A percentile compares a stretch with the other conserved stretches of the same genome.
Evolutionary conservation across 352 stramenopile genomes (phyloP).

Genomic region (Globisporangium spiculum): DNA sequence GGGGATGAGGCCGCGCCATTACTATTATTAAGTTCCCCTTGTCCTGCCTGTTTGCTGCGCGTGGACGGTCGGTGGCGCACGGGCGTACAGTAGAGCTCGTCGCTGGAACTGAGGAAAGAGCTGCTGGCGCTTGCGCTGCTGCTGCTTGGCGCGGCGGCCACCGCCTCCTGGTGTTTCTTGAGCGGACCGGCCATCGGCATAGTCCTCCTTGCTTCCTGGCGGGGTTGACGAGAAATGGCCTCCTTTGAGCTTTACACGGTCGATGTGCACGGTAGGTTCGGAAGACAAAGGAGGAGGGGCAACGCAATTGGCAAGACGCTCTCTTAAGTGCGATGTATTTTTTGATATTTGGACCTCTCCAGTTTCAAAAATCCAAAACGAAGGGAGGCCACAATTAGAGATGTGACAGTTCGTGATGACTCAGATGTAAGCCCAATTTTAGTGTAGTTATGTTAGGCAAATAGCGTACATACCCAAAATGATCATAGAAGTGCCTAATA

Average conservation of each 20-base stretch:
- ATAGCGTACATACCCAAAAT: not conserved
- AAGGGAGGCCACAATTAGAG: not conserved
- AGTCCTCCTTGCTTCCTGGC: not conserved
- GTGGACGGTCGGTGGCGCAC: conserved; percentile 14
- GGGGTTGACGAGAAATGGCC: not conserved
- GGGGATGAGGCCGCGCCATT: not conserved
- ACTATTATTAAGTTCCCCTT: conserved; percentile 17
- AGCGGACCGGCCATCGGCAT: conserved; percentile 20
- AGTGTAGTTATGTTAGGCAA: not conserved
- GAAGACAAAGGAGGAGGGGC: not conserved
- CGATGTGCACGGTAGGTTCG: not conserved
- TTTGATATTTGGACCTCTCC: not conserved
- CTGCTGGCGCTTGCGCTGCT: not conserved
- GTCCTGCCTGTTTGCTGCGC: not conserved
- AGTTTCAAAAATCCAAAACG: not conserved
- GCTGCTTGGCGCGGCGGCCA: not conserved
- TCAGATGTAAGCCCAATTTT: not conserved
- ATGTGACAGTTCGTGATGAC: not conserved
- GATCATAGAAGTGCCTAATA: not conserved
- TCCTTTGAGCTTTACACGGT: not conserved
- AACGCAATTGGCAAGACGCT: not conserved
- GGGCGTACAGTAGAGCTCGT: conserved; percentile 12
- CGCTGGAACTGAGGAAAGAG: not conserved
- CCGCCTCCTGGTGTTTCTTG: conserved; percentile 21
- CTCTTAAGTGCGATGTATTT: conserved; percentile 9